phyloP scores from a whole-genome alignment of 2,329 filamentous ascomycete species.

The Dothistroma pini region DNA sequence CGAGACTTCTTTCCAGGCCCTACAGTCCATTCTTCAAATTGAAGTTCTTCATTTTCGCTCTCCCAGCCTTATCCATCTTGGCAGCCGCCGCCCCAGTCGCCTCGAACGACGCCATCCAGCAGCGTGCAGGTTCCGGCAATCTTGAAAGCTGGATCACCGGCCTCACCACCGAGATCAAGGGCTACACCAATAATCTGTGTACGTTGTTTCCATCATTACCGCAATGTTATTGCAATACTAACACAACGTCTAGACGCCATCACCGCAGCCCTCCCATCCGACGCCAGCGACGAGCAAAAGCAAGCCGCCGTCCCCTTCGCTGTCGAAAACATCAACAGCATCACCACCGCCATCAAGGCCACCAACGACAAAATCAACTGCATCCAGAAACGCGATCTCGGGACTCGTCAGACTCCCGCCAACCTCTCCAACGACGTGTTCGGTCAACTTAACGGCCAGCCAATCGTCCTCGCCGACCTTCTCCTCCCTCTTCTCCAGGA shows the following conservation, averaged over 20 bases:
- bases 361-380: constrained; percentile 12
- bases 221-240: no score
- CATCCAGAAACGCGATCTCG: background rate
- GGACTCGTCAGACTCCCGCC: constrained; percentile 1
- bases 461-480: constrained; percentile 11
- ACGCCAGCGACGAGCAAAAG: constrained; percentile 9
- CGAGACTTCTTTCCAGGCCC: background rate
- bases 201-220: no score
- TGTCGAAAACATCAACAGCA: constrained; percentile 13
- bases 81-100: constrained; percentile 6
- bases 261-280: background rate
- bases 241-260: no score
- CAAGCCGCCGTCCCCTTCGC: constrained; percentile 5
- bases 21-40: background rate
- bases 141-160: constrained; percentile 2
- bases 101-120: background rate
- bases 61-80: constrained; percentile 7
- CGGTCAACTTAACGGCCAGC: constrained; percentile 12
- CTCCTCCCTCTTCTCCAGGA: constrained; percentile 7
- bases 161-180: constrained; percentile 6
- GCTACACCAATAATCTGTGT: constrained; percentile 6
- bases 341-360: constrained; percentile 17
- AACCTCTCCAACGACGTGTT: constrained; percentile 8
- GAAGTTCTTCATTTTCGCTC: constrained; percentile 8
- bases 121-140: background rate